Evolutionary conservation across 192 early-diverging fungal species (phyloP), one percentile per base, ranked within the genome.

Genomic region (Backusella morwellensis): DNA sequence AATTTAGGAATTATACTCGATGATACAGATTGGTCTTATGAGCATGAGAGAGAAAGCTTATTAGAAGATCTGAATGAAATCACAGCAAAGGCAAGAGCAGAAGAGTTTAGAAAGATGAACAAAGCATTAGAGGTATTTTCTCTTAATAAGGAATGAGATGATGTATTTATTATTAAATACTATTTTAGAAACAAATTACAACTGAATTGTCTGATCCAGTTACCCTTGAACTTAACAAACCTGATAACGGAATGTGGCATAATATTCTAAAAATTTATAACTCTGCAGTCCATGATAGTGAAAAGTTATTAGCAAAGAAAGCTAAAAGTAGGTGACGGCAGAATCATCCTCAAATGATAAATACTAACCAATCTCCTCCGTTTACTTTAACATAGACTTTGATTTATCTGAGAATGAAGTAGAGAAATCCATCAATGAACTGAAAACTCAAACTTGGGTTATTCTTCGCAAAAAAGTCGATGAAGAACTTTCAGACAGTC

Each of bases 401-500:
- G 87, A 88, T 73, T 76, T 86, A 36, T 79, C 80, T 41, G 80
- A 83, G 21, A 80, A 86, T 14, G 91, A 93, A 56, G 81, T 92
- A 26, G 78, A 85, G 2, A 75, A 80, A 47, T 76, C 86, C 47
- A 75, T 95, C 7, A 66, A 77, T 59, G 86, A 87, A 34, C 63
- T 91, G 73, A 90, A 92, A 72, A 83, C 86, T 34, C 85, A 90
- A 71, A 89, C 93, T 9, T 97, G 96, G 97, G 84, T 91, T 40
- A 81, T 89, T 0, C 81, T 97, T 59, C 85, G 90, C 21, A 88
- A 91, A 54, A 88, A 88, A 41, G 77, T 97, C 59, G 88, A 91
- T 59, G 93, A 96, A 40, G 97, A 99, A 73, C 86, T 93, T 11
- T 86, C 88, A 0, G 96, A 98, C 80, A 91, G 89, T 63, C 90